Evolutionary conservation across 768 basidiomycete genomes (phyloP).

Genomic region (Tulasnella calospora): DNA sequence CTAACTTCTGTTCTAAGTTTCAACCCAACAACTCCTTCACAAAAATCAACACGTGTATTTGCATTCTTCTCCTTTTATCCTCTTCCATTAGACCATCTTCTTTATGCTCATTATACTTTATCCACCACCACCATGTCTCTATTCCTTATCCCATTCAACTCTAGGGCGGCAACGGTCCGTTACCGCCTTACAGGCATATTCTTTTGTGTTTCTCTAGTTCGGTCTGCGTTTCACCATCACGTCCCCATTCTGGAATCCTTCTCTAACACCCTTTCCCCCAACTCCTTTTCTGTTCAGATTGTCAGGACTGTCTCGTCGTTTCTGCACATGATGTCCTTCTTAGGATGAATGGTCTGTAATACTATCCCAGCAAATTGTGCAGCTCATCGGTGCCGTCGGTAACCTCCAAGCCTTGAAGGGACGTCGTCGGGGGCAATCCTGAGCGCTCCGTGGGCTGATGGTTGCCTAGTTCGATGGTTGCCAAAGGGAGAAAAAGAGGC

Average conservation of each 20-base stretch:
- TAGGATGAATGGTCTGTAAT: not conserved
- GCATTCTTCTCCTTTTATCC: not conserved
- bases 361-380: not conserved
- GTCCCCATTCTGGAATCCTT: not conserved
- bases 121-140: not conserved
- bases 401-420: not conserved
- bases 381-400: not conserved
- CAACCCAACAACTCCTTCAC: too few species aligned
- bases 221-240: not conserved
- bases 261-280: not conserved
- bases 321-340: not conserved
- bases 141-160: not conserved
- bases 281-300: not conserved
- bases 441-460: not conserved
- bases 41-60: not conserved
- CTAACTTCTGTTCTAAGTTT: not conserved
- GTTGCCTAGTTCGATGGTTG: not conserved
- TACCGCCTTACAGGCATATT: too few species aligned
- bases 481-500: slow-evolving; percentile 29
- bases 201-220: not conserved
- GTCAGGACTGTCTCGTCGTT: not conserved
- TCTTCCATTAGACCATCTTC: not conserved
- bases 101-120: slow-evolving; percentile 3
- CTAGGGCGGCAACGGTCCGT: not conserved
- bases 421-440: not conserved